phyloP scores from a whole-genome alignment of 176 grass and related monocot species.

The Panicum miliaceum region DNA sequence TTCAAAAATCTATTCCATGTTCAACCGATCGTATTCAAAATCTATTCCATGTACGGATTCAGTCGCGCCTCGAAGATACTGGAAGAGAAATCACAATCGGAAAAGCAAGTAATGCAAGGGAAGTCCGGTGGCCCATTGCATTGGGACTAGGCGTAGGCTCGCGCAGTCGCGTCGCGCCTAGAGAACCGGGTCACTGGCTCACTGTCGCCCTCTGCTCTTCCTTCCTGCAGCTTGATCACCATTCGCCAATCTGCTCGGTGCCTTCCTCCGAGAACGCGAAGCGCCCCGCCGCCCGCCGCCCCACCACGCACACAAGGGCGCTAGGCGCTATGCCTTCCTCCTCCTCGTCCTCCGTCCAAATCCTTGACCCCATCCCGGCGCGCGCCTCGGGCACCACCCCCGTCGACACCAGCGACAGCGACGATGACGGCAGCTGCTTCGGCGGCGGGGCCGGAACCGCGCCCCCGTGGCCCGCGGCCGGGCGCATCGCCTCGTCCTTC shows the following conservation, averaged over 20 bases:
- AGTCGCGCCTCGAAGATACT: too few species aligned
- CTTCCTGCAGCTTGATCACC: neutral
- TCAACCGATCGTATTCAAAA: too few species aligned
- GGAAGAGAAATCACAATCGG: too few species aligned
- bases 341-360: conserved; percentile 7
- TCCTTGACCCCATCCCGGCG: neutral
- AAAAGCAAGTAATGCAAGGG: too few species aligned
- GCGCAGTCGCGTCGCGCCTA: neutral
- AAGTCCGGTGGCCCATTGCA: too few species aligned
- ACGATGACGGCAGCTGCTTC: neutral
- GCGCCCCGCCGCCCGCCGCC: neutral
- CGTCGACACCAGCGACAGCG: neutral
- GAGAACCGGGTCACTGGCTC: neutral
- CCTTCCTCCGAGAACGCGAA: neutral
- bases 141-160: neutral
- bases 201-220: neutral
- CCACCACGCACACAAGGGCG: neutral
- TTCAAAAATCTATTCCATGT: too few species aligned
- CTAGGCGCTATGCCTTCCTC: neutral
- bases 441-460: neutral
- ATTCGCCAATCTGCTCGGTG: neutral
- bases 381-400: neutral
- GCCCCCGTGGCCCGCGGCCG: neutral
- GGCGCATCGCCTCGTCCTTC: neutral
- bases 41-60: too few species aligned